Evolutionary conservation across 805 yeast species (phyloP), one percentile per base, ranked within the genome.

Genomic region (Cyberlindnera lachancei): DNA sequence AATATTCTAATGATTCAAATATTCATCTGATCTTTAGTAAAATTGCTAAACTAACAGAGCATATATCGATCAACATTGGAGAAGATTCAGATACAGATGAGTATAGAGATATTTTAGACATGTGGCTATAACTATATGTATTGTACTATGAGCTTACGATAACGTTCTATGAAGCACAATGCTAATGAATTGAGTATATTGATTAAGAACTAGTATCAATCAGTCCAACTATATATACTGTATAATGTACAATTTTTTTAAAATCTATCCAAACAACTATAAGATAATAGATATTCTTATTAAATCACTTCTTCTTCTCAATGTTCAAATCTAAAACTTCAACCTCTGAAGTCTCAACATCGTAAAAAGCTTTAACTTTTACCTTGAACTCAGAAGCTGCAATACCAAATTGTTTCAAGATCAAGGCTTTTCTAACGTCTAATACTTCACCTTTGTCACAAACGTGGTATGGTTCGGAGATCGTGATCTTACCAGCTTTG

Each of bases 331-430:
- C 38, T 15, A 58, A 57, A 27, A 45, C 40, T 27, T 54, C 50
- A 33, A 61, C 48, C 25, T 50, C 42, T 22, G 59, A 42, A 13
- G 57, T 34, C 43, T 84, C 86, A 37, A 71, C 77, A 55, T 81
- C 78, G 55, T 82, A 90, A 58, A 70, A 84, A 14, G 92, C 96
- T 46, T 77, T 61, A 41, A 82, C 63, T 48, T 75, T 70, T 32
- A 92, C 94, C 59, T 78, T 85, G 63, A 90, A 92, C 54, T 84
- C 87, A 27, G 96, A 72, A 35, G 87, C 86, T 10, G 96, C 96
- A 36, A 94, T 75, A 52, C 99, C 99, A 58, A 92, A 94, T 47
- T 85, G 92, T 62, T 92, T 92, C 58, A 92, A 69, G 35, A 92
- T 75, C 45, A 92, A 71, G 16, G 96, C 94, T 63, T 92, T 94